Evolutionary conservation across 176 grass and related monocot genomes (phyloP), one percentile per base, ranked within the genome.

Genomic region (Aegilops longissima): DNA sequence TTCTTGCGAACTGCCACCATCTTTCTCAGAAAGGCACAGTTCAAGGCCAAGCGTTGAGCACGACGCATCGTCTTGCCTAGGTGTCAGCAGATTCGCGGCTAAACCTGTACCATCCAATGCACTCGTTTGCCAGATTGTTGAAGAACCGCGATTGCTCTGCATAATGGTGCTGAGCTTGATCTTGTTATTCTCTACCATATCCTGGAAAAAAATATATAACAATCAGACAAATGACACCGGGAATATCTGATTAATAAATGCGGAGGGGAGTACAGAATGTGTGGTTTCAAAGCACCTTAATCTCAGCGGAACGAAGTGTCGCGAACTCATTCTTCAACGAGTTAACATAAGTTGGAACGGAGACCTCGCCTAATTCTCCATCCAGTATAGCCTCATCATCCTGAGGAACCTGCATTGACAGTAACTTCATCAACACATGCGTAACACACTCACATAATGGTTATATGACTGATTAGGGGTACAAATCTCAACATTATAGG

Each of bases 121-220:
- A 86, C 70, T 91, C 82, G 25, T 91, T 90, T 90, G 91, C 81
- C 88, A 91, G 40, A 77, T 36, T 87, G 86, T 83, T 66, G 97
- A 96, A 40, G 88, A 83, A 91, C 83, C 87, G 87, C 83, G 70
- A 78, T 79, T 78, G 42, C 83, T 79, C 73, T 93, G 97, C 47
- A 80, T 99, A 83, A 90, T 84, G 39, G 29, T 88, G 76, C 88
- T 86, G 61, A 99, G 89, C 49, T 93, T 96, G 80, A 80, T 86
- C 85, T 47, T 94, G 83, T 96, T 96, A 52, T 92, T 92, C 40
- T 82, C 94, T 74, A 99, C 62, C 80, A 78, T 99, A 90, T 89
- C 86, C 97, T 98, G 94, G 4, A 79, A 84, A 69, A 69, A 80
- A 27, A 29, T 14, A 52, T 56, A 87, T 12, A 80, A 51, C 18